Conservation (phyloP, 169 alveolate species). For the Eimeria praecox region DNA sequence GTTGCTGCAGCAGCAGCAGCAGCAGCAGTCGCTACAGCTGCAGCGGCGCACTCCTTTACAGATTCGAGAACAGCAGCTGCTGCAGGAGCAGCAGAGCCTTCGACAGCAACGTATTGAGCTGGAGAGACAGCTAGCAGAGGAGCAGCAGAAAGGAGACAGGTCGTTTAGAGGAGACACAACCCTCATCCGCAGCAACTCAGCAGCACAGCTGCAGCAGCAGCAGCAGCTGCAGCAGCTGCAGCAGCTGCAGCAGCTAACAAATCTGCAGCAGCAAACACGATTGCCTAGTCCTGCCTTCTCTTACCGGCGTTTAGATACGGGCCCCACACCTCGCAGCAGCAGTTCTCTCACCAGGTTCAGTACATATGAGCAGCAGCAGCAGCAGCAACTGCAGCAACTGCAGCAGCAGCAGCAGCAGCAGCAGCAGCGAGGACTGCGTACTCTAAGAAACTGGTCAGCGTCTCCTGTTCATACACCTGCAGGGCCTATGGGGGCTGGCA, state of each 20-base stretch:
- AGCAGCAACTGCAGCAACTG: conserved; percentile 10
- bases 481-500: conserved; percentile 1
- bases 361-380: neutral
- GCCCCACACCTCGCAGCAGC: conserved; percentile 38
- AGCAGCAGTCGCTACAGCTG: neutral
- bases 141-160: neutral
- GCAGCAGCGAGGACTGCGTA: neutral
- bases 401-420: conserved; percentile 38
- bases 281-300: conserved; percentile 2
- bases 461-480: conserved; percentile 15
- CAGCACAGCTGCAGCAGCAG: neutral
- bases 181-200: neutral
- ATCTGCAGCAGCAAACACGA: neutral
- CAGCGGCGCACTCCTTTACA: conserved; percentile 11
- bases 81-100: conserved; percentile 28
- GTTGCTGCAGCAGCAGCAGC: conserved; percentile 2
- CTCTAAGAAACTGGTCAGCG: neutral
- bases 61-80: conserved; percentile 67
- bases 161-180: neutral
- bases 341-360: neutral
- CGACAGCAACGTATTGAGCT: conserved; percentile 54
- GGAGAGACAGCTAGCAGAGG: conserved; percentile 57
- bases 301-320: neutral
- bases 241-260: neutral
- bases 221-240: neutral